Conservation (phyloP, 202 grass and related monocot genomes). For the Setaria italica region DNA sequence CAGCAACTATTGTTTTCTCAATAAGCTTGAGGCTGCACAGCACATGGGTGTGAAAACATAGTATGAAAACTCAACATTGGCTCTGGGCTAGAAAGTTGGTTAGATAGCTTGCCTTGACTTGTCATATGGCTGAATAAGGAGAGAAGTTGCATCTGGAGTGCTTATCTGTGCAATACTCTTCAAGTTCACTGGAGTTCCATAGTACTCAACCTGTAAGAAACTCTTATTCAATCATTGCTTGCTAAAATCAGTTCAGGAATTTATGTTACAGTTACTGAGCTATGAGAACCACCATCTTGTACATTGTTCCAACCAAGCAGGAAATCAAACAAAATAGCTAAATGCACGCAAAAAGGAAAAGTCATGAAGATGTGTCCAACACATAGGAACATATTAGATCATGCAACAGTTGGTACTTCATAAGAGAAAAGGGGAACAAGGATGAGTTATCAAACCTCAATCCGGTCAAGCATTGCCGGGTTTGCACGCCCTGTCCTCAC, state of each 20-base stretch:
- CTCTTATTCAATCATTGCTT: not conserved
- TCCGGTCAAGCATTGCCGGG: slow-evolving; percentile 89
- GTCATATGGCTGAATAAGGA: slow-evolving; percentile 96
- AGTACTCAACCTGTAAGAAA: slow-evolving; percentile 86
- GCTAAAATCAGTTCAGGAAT: not conserved
- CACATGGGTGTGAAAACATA: slow-evolving; percentile 26
- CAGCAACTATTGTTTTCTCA: slow-evolving; percentile 94
- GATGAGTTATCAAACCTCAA: slow-evolving; percentile 69
- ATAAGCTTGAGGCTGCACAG: slow-evolving; percentile 82
- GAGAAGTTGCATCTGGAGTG: slow-evolving; percentile 88
- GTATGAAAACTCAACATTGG: slow-evolving; percentile 12
- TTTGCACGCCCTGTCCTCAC: slow-evolving; percentile 97
- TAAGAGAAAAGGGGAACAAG: slow-evolving; percentile 17
- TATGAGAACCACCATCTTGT: not conserved
- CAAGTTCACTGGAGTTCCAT: slow-evolving; percentile 88
- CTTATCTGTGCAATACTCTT: slow-evolving; percentile 96
- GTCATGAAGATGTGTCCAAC: not conserved
- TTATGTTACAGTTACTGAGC: not conserved
- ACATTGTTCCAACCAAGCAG: slow-evolving; percentile 12
- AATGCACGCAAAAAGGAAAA: not conserved
- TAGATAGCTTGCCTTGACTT: slow-evolving; percentile 75
- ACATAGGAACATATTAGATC: not conserved
- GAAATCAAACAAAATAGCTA: slow-evolving; percentile 5
- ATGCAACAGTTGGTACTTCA: slow-evolving; percentile 22
- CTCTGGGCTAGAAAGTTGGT: slow-evolving; percentile 30